A percentile compares a stretch with the other conserved stretches of the same genome.
phyloP scores from a whole-genome alignment of 2,329 filamentous ascomycete species.

The Nigrospora osmanthi region DNA sequence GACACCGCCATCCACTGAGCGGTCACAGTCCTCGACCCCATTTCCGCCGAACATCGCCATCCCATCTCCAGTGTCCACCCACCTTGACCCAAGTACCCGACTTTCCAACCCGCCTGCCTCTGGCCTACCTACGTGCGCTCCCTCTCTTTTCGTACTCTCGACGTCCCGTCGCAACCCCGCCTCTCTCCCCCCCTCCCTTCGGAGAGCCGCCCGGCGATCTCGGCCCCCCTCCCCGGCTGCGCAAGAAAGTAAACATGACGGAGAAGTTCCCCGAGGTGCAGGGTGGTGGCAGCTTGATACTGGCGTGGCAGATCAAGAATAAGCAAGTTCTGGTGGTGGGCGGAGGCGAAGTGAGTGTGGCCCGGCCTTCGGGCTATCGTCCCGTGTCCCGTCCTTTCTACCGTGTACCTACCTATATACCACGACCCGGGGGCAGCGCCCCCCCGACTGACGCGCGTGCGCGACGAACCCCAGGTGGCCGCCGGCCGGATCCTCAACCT shows the following conservation, averaged over 20 bases:
- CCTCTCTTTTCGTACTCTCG: too few species aligned
- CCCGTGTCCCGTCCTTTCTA: slow-evolving; percentile 3
- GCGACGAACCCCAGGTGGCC: slow-evolving; percentile 60
- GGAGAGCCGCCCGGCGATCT: too few species aligned
- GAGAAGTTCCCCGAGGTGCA: slow-evolving; percentile 69
- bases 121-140: too few species aligned
- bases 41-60: too few species aligned
- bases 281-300: slow-evolving; percentile 83
- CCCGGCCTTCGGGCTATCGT: background rate
- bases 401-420: background rate
- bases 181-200: too few species aligned
- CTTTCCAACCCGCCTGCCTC: too few species aligned
- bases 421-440: background rate
- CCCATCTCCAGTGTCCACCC: too few species aligned
- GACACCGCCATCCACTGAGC: too few species aligned
- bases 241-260: background rate
- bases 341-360: slow-evolving; percentile 72
- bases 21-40: too few species aligned
- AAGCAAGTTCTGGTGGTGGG: slow-evolving; percentile 90
- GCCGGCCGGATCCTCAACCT: slow-evolving; percentile 90
- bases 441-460: slow-evolving; percentile 3
- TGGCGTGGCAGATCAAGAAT: slow-evolving; percentile 90
- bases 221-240: too few species aligned
- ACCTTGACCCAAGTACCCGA: too few species aligned
- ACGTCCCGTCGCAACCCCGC: too few species aligned